Percentiles rank a stretch among this genome's conserved stretches.
Evolutionary conservation across 2,329 filamentous ascomycete genomes (phyloP).

Genomic region (Claviceps capensis): DNA sequence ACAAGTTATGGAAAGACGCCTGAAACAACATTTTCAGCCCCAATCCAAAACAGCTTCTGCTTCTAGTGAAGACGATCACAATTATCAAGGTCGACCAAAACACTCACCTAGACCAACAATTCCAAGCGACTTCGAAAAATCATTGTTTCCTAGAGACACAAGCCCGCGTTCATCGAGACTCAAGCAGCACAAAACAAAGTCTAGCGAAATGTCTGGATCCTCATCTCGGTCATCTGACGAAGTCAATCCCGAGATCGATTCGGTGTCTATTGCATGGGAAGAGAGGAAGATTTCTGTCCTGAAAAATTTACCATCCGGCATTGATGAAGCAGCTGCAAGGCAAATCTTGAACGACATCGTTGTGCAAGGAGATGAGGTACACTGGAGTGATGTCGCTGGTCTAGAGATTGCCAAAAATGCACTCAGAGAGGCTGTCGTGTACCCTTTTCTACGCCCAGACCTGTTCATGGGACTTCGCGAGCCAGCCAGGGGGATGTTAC

Average conservation of each 20-base stretch:
- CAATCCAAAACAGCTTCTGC: background rate
- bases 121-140: conserved; percentile 12
- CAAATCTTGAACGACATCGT: conserved; percentile 96
- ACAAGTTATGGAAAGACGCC: conserved; percentile 9
- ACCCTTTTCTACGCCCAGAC: conserved; percentile 89
- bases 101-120: conserved; percentile 7
- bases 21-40: background rate
- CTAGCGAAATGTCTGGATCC: conserved; percentile 29
- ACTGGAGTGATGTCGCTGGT: conserved; percentile 87
- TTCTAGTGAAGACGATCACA: conserved; percentile 5
- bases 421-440: conserved; percentile 89
- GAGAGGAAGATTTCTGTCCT: conserved; percentile 50
- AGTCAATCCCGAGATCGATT: conserved; percentile 25
- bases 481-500: conserved; percentile 83
- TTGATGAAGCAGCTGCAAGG: conserved; percentile 71
- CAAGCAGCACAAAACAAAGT: conserved; percentile 21
- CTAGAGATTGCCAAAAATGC: conserved; percentile 83
- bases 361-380: conserved; percentile 84
- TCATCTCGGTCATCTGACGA: conserved; percentile 34
- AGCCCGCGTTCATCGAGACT: conserved; percentile 14
- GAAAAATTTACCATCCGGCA: conserved; percentile 65
- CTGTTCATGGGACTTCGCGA: conserved; percentile 92
- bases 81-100: conserved; percentile 11
- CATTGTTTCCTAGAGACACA: conserved; percentile 11
- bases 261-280: conserved; percentile 39